Percentiles rank a stretch among this genome's conserved stretches.
These are phyloP conservation scores for Chamaenerion angustifolium DNA, from an alignment of 345 rosid genomes.

Conservation along the genomic window DNA sequence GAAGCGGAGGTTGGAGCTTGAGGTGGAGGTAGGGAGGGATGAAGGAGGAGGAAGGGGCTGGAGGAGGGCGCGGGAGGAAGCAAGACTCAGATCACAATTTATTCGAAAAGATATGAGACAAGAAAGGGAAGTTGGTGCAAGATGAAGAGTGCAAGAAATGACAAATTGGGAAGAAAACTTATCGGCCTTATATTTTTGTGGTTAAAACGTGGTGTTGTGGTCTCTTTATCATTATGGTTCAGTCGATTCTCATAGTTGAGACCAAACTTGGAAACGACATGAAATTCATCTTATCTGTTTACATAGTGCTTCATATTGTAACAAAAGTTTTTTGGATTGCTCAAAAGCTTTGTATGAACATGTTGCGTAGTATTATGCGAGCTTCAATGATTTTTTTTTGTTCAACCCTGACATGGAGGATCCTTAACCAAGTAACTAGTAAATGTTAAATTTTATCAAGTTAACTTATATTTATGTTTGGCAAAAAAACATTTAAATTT, in stretches of 20 bases:
- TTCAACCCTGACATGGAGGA: constrained; percentile 90
- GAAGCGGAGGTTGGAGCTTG: no score
- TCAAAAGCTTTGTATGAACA: constrained; percentile 54
- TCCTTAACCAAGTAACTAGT: constrained; percentile 49
- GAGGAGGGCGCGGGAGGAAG: no score
- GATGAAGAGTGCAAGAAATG: constrained; percentile 90
- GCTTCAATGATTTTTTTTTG: constrained; percentile 93
- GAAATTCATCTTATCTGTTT: constrained; percentile 53
- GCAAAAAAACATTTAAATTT: no score
- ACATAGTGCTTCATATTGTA: constrained; percentile 46
- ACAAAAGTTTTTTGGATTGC: constrained; percentile 65
- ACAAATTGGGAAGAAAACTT: constrained; percentile 75
- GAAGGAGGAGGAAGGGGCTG: no score
- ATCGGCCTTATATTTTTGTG: constrained; percentile 57
- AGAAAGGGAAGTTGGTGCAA: constrained; percentile 69
- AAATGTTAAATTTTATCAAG: neutral
- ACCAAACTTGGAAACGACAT: constrained; percentile 31
- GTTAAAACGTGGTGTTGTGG: constrained; percentile 60
- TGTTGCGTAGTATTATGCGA: constrained; percentile 56
- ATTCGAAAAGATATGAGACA: constrained; percentile 38
- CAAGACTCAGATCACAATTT: constrained; percentile 44
- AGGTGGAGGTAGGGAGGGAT: no score
- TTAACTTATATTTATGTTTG: no score
- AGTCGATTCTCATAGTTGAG: constrained; percentile 46
- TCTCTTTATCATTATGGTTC: constrained; percentile 76